Evolutionary conservation across 345 rosid genomes (phyloP), one percentile per base, ranked within the genome.

Genomic region (Populus pruinosa): DNA sequence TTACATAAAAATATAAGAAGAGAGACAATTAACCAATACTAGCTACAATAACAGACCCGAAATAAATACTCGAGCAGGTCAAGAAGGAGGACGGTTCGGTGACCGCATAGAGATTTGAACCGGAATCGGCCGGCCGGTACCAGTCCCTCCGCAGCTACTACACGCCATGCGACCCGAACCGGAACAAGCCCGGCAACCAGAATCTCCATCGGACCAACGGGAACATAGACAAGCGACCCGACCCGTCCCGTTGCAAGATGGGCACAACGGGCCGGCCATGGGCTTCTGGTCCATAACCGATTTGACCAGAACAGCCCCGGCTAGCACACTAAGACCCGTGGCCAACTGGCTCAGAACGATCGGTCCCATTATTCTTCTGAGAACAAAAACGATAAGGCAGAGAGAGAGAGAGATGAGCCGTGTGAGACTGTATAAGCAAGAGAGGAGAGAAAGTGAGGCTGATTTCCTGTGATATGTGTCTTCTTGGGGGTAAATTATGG

Each of bases 151-250:
- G 65, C 99, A 95, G 82, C 91, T 95, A 79, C 76, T 87, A 73
- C 99, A 93, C 38, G 86, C 81, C 87, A 73, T 89, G 49, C 94
- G 92, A 71, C 99, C 97, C 5, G 99, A 95, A 68, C 99, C 98
- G 5, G 98, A 82, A 76, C 98, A 93, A 59, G 90, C 88, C 63
- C 96, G 87, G 83, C 99, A 95, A 0, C 99, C 99, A 16, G 83
- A 86, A 71, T 95, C 98, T 11, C 96, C 94, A 68, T 95, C 99
- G 44, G 99, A 93, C 99, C 99, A 95, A 1, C 94, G 88, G 5
- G 93, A 80, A 64, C 99, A 95, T 31, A 92, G 66, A 55, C 99
- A 95, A 1, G 86, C 23, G 78, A 95, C 90, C 73, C 93, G 87
- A 61, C 99, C 98, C 18, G 98, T 88, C 0, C 99, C 98, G 84